Percentiles rank a stretch among this genome's conserved stretches.
These are phyloP conservation scores for Ustilago esculenta DNA, from an alignment of 1,284 basidiomycete species.

Conservation along the genomic window DNA sequence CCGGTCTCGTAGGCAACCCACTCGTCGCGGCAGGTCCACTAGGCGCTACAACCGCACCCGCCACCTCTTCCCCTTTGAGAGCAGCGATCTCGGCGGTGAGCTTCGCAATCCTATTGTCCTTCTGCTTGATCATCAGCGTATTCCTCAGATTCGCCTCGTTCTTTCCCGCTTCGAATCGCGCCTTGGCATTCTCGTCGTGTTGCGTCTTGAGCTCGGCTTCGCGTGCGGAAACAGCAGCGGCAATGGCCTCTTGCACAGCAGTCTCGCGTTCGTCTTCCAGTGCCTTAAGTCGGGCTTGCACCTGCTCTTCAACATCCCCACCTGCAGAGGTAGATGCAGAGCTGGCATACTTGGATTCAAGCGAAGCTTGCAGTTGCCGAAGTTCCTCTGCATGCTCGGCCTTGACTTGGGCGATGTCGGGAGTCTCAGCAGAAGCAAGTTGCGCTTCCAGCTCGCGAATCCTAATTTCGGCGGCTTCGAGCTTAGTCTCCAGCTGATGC, in stretches of 20 bases:
- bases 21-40: not conserved
- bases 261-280: slow-evolving; percentile 46
- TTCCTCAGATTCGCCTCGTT: slow-evolving; percentile 65
- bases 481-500: too few relatives aligned
- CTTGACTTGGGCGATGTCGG: slow-evolving; percentile 41
- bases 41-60: slow-evolving; percentile 2
- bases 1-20: slow-evolving; percentile 21
- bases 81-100: slow-evolving; percentile 60
- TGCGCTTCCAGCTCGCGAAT: slow-evolving; percentile 48
- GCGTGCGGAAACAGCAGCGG: slow-evolving; percentile 55
- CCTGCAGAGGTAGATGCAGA: not conserved
- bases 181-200: slow-evolving; percentile 55
- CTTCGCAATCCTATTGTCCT: slow-evolving; percentile 63
- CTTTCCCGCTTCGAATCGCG: slow-evolving; percentile 65
- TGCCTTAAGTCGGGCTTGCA: slow-evolving; percentile 43
- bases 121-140: slow-evolving; percentile 62
- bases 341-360: slow-evolving; percentile 46
- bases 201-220: slow-evolving; percentile 57
- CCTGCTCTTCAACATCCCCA: slow-evolving; percentile 36
- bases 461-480: slow-evolving; percentile 39
- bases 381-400: slow-evolving; percentile 43
- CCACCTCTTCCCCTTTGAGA: slow-evolving; percentile 52
- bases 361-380: slow-evolving; percentile 20
- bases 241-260: slow-evolving; percentile 37
- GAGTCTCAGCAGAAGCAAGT: slow-evolving; percentile 19